phyloP scores from a whole-genome alignment of 345 rosid species.

The Arabidopsis suecica region DNA sequence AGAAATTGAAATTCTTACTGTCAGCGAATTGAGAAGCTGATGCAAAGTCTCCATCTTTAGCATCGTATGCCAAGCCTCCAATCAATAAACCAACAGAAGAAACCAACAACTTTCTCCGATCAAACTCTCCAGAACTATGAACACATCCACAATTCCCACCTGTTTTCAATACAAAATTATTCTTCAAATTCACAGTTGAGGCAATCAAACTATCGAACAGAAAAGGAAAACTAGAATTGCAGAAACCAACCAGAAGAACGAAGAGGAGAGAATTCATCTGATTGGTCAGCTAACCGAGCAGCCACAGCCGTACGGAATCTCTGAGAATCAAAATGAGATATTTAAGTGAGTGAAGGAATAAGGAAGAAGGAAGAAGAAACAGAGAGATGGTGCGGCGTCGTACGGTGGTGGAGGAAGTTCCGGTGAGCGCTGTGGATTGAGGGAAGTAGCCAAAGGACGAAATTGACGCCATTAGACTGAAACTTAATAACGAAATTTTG shows the following conservation, averaged over 20 bases:
- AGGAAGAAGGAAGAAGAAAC: conserved; percentile 4
- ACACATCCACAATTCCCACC: conserved; percentile 41
- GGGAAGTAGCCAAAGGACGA: conserved; percentile 48
- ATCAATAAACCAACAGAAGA: conserved; percentile 56
- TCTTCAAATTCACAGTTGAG: neutral
- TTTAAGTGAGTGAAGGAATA: neutral
- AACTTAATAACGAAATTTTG: neutral
- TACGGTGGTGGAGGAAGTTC: conserved; percentile 38
- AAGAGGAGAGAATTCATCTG: conserved; percentile 28
- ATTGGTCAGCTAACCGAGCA: conserved; percentile 39
- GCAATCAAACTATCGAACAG: neutral
- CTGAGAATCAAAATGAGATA: conserved; percentile 43
- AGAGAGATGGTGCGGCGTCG: neutral
- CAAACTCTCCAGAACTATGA: conserved; percentile 38
- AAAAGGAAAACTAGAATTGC: neutral
- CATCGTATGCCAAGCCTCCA: conserved; percentile 46
- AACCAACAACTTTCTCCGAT: conserved; percentile 59
- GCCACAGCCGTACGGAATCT: conserved; percentile 43
- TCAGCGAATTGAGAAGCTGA: conserved; percentile 84
- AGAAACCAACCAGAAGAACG: conserved; percentile 41
- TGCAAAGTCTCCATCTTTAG: conserved; percentile 42
- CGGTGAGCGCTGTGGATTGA: conserved; percentile 33
- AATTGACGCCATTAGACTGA: conserved; percentile 60
- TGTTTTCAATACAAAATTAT: conserved; percentile 9
- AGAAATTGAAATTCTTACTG: conserved; percentile 49